These are phyloP conservation scores for Neofusicoccum cordaticola DNA, from an alignment of 2,329 filamentous ascomycete genomes.

Conservation along the genomic window DNA sequence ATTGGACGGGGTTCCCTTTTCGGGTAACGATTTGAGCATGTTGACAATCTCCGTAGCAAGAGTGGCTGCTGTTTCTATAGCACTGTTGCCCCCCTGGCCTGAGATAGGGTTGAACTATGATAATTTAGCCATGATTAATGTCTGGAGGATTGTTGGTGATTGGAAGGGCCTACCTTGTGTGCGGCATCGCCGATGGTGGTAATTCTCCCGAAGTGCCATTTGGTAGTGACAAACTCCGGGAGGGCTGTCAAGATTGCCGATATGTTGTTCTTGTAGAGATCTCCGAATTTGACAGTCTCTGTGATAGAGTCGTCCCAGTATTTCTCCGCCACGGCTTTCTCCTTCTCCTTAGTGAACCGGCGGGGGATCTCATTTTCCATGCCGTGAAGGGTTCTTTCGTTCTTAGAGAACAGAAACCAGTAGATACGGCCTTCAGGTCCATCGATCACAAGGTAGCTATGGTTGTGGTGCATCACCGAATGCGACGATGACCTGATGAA, in stretches of 20 bases:
- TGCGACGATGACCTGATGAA: slow-evolving; percentile 7
- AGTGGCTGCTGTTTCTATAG: slow-evolving; percentile 23
- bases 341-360: slow-evolving; percentile 32
- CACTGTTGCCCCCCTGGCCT: slow-evolving; percentile 24
- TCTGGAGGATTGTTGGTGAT: no score
- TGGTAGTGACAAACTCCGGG: slow-evolving; percentile 37
- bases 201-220: slow-evolving; percentile 40
- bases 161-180: slow-evolving; percentile 35
- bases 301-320: slow-evolving; percentile 28
- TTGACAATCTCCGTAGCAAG: slow-evolving; percentile 14
- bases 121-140: neutral
- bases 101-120: slow-evolving; percentile 20
- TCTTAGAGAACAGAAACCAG: slow-evolving; percentile 27
- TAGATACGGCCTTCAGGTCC: slow-evolving; percentile 23
- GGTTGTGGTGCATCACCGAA: slow-evolving; percentile 16
- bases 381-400: slow-evolving; percentile 23
- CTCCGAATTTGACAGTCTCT: slow-evolving; percentile 30
- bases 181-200: slow-evolving; percentile 42
- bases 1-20: neutral
- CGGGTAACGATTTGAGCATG: neutral
- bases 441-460: slow-evolving; percentile 20
- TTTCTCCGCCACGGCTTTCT: slow-evolving; percentile 26
- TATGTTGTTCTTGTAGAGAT: slow-evolving; percentile 31
- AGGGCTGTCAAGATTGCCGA: slow-evolving; percentile 27
- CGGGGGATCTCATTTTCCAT: slow-evolving; percentile 22